These are phyloP conservation scores for Geotrichum phurueaensis DNA, from an alignment of 1,139 yeast genomes.

Conservation along the genomic window DNA sequence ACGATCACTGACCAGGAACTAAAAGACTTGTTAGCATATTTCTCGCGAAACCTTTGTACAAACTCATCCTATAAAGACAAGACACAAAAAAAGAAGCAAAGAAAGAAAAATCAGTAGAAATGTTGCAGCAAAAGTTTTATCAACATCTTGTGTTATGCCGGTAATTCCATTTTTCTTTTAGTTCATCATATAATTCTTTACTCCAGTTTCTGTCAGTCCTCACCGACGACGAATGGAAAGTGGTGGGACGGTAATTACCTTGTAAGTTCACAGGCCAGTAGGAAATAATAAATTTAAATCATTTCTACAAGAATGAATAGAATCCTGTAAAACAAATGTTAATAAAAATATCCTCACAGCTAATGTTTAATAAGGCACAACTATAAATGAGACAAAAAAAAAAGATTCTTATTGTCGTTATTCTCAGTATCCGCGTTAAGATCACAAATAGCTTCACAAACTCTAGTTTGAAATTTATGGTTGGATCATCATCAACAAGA, in stretches of 20 bases:
- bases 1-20: neutral
- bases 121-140: slow-evolving; percentile 15
- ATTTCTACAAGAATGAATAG: neutral
- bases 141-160: slow-evolving; percentile 16
- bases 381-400: neutral
- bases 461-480: slow-evolving; percentile 31
- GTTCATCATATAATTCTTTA: slow-evolving; percentile 7
- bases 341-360: neutral
- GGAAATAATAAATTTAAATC: too few species aligned
- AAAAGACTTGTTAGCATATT: neutral
- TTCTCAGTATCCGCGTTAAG: slow-evolving; percentile 14
- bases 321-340: neutral
- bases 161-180: slow-evolving; percentile 17
- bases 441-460: slow-evolving; percentile 18
- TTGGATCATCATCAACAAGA: slow-evolving; percentile 16
- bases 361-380: neutral
- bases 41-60: neutral
- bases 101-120: neutral
- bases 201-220: too few species aligned
- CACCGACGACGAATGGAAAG: too few species aligned
- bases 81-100: neutral
- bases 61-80: neutral
- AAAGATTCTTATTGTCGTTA: neutral
- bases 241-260: too few species aligned
- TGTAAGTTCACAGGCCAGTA: too few species aligned